phyloP scores from a whole-genome alignment of 2,329 filamentous ascomycete genomes.

The Pseudopithomyces maydicus region DNA sequence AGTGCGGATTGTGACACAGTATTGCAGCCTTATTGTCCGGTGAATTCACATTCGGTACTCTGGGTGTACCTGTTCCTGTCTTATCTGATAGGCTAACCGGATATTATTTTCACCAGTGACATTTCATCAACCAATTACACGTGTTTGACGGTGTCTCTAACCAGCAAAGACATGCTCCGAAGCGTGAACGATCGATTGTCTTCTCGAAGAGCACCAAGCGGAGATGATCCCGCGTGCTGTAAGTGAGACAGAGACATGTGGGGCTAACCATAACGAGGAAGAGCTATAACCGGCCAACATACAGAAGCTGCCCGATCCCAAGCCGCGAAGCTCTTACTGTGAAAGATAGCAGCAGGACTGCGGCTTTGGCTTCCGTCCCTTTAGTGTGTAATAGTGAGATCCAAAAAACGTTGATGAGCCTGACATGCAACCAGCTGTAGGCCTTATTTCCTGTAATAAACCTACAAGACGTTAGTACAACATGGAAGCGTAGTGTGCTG shows the following conservation, averaged over 20 bases:
- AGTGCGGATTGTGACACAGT: conserved; percentile 26
- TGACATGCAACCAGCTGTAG: neutral
- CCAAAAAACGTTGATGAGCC: neutral
- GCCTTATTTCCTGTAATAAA: conserved; percentile 54
- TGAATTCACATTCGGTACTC: conserved; percentile 2
- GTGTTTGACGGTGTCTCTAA: neutral
- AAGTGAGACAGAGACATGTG: neutral
- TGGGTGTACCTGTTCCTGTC: neutral
- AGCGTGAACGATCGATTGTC: conserved; percentile 5
- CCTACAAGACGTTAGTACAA: conserved; percentile 40
- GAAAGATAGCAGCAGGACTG: neutral
- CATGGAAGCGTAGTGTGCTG: neutral
- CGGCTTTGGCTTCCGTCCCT: neutral
- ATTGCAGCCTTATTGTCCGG: conserved; percentile 26
- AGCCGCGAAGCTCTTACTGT: neutral
- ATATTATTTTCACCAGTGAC: neutral
- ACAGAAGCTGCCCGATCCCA: neutral
- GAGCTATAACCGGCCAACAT: neutral
- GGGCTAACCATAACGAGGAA: neutral
- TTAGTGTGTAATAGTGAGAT: conserved; percentile 5
- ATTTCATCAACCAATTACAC: conserved; percentile 3
- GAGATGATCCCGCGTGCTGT: neutral
- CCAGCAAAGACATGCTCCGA: neutral
- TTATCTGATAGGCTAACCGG: conserved; percentile 15
- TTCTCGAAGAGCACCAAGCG: neutral